phyloP scores from a whole-genome alignment of 1,139 yeast genomes.

The Kodamaea plutei region DNA sequence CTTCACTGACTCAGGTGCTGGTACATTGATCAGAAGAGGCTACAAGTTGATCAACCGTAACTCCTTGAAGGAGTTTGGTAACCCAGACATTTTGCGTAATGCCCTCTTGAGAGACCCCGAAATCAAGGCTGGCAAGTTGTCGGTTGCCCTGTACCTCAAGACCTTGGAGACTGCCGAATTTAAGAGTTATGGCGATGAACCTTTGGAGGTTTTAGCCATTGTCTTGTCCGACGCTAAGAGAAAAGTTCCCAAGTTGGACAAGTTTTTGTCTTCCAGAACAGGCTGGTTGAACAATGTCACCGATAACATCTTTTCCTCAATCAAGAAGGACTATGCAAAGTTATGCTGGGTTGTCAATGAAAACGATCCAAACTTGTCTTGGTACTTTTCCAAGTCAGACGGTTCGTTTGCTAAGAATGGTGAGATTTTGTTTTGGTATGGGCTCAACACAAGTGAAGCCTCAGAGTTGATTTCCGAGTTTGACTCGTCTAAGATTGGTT shows the following conservation, averaged over 20 bases:
- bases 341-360: slow-evolving; percentile 90
- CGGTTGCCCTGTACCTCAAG: slow-evolving; percentile 81
- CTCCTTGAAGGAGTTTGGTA: slow-evolving; percentile 67
- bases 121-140: slow-evolving; percentile 62
- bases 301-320: slow-evolving; percentile 84
- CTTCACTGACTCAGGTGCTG: slow-evolving; percentile 98
- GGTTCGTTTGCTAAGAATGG: slow-evolving; percentile 93
- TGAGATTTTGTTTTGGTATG: slow-evolving; percentile 91
- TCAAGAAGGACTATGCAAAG: slow-evolving; percentile 66
- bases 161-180: slow-evolving; percentile 59
- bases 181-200: slow-evolving; percentile 92
- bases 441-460: slow-evolving; percentile 64
- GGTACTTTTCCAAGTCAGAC: slow-evolving; percentile 91
- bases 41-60: slow-evolving; percentile 75
- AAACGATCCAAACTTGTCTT: slow-evolving; percentile 83
- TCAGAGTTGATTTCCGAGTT: slow-evolving; percentile 65
- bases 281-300: slow-evolving; percentile 98
- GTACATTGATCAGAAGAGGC: slow-evolving; percentile 96
- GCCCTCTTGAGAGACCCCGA: slow-evolving; percentile 78
- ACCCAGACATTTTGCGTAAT: slow-evolving; percentile 69
- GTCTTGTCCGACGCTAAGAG: slow-evolving; percentile 40
- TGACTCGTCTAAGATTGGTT: slow-evolving; percentile 37
- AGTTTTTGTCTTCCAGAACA: slow-evolving; percentile 78
- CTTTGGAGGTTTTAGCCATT: slow-evolving; percentile 88
- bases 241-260: slow-evolving; percentile 71